A percentile compares a stretch with the other conserved stretches of the same genome.
phyloP scores from a whole-genome alignment of 2,329 filamentous ascomycete species.

The Plenodomus biglobosus region DNA sequence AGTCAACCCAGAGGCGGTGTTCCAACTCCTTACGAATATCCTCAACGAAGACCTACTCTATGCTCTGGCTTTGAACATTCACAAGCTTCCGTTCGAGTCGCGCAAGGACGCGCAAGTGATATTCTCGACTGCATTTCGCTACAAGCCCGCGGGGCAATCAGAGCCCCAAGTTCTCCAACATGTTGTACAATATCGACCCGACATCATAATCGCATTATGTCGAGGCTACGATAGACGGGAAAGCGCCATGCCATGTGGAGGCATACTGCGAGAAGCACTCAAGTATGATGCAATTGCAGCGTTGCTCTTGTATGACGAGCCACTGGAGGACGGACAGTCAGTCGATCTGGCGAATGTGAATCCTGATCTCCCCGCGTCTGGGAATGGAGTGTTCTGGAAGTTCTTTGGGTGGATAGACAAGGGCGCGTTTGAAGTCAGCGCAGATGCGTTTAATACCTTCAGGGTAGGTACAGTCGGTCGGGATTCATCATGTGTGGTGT shows the following conservation, averaged over 20 bases:
- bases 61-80: slow-evolving; percentile 77
- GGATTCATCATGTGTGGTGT: background rate
- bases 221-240: slow-evolving; percentile 87
- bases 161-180: slow-evolving; percentile 87
- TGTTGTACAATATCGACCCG: slow-evolving; percentile 81
- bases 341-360: slow-evolving; percentile 78
- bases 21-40: slow-evolving; percentile 79
- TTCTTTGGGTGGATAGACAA: slow-evolving; percentile 98
- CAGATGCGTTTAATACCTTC: slow-evolving; percentile 97
- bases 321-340: slow-evolving; percentile 68
- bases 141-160: slow-evolving; percentile 70
- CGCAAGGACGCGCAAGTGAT: slow-evolving; percentile 95
- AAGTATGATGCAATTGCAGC: slow-evolving; percentile 91
- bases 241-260: slow-evolving; percentile 87
- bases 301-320: slow-evolving; percentile 90
- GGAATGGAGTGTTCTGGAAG: slow-evolving; percentile 88
- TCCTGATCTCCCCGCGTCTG: slow-evolving; percentile 71
- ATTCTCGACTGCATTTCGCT: slow-evolving; percentile 92
- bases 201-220: slow-evolving; percentile 85
- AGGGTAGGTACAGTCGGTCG: slow-evolving; percentile 60
- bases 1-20: slow-evolving; percentile 82
- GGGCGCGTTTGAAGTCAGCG: slow-evolving; percentile 93
- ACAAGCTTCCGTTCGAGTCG: slow-evolving; percentile 89
- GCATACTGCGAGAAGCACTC: slow-evolving; percentile 82
- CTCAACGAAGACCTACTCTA: slow-evolving; percentile 89